phyloP scores from a whole-genome alignment of 1,139 yeast genomes.

The Blastobotrys raffinosifermentans region DNA sequence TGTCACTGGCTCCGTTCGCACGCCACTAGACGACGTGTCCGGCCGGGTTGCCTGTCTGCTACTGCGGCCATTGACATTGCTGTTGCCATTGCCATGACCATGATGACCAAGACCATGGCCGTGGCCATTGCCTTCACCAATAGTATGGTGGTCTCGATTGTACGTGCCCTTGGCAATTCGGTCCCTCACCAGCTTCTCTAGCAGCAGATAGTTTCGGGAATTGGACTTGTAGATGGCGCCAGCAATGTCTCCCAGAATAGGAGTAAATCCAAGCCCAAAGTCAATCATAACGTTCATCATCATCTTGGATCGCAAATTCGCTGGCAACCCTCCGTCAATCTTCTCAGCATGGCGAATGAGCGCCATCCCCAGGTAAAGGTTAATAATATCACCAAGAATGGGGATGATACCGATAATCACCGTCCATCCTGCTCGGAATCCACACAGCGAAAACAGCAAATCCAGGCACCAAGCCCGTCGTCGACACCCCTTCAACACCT shows the following conservation, averaged over 20 bases:
- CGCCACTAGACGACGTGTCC: too few species aligned
- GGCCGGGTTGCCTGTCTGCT: too few species aligned
- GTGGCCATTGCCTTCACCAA: too few species aligned
- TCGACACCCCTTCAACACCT: slow-evolving; percentile 48
- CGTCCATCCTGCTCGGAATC: slow-evolving; percentile 66
- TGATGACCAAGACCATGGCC: too few species aligned
- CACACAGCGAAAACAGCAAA: slow-evolving; percentile 55
- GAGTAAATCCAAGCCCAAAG: slow-evolving; percentile 64
- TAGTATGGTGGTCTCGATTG: too few species aligned
- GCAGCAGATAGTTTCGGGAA: slow-evolving; percentile 60
- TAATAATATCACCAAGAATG: slow-evolving; percentile 50
- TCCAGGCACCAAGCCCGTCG: slow-evolving; percentile 59
- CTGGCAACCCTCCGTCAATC: slow-evolving; percentile 64
- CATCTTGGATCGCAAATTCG: slow-evolving; percentile 45
- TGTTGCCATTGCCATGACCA: too few species aligned
- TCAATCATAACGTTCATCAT: slow-evolving; percentile 56
- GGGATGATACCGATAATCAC: slow-evolving; percentile 69
- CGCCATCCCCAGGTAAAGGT: slow-evolving; percentile 45
- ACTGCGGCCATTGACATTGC: too few species aligned
- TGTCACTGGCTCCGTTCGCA: too few species aligned
- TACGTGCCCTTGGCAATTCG: too few species aligned
- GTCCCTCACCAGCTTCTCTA: slow-evolving; percentile 56
- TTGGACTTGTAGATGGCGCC: slow-evolving; percentile 69
- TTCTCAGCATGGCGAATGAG: slow-evolving; percentile 46
- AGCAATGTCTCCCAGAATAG: slow-evolving; percentile 65